A percentile compares a stretch with the other conserved stretches of the same genome.
Evolutionary conservation across 1,284 basidiomycete species (phyloP).

Genomic region (Cerrena zonata): DNA sequence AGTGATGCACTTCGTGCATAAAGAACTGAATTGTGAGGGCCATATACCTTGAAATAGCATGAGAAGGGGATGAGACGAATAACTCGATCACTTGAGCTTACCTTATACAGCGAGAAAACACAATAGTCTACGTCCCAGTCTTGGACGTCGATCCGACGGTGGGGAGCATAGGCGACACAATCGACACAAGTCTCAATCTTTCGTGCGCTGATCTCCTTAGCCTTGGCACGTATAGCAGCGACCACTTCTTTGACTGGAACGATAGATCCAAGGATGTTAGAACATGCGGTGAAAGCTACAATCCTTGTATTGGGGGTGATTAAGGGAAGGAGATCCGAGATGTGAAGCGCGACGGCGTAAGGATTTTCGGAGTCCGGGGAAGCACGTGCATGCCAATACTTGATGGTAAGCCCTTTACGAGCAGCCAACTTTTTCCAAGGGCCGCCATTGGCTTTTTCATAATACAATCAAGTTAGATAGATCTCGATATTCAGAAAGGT

Average conservation of each 20-base stretch:
- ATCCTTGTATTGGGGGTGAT: slow-evolving; percentile 63
- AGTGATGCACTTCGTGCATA: slow-evolving; percentile 51
- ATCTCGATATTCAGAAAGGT: no score
- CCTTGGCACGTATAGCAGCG: slow-evolving; percentile 44
- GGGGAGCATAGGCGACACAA: slow-evolving; percentile 76
- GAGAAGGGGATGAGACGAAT: neutral
- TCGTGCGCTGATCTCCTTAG: slow-evolving; percentile 46
- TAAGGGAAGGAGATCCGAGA: slow-evolving; percentile 57
- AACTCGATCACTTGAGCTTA: slow-evolving; percentile 21
- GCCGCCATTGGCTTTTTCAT: slow-evolving; percentile 73
- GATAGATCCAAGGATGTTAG: slow-evolving; percentile 69
- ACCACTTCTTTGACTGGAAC: slow-evolving; percentile 56
- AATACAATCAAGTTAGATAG: no score
- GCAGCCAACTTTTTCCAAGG: slow-evolving; percentile 72
- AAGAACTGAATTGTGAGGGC: slow-evolving; percentile 63
- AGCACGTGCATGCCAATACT: slow-evolving; percentile 49
- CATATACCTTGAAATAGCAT: slow-evolving; percentile 59
- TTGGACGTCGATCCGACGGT: slow-evolving; percentile 62
- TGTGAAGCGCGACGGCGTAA: slow-evolving; percentile 55
- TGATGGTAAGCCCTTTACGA: slow-evolving; percentile 49
- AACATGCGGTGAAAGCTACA: slow-evolving; percentile 70
- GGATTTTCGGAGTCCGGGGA: slow-evolving; percentile 48
- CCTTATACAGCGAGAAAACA: slow-evolving; percentile 75
- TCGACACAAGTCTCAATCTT: slow-evolving; percentile 67
- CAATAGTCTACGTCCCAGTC: slow-evolving; percentile 74